These are phyloP conservation scores for Huntiella moniliformis DNA, from an alignment of 2,329 filamentous ascomycete genomes.

Conservation along the genomic window DNA sequence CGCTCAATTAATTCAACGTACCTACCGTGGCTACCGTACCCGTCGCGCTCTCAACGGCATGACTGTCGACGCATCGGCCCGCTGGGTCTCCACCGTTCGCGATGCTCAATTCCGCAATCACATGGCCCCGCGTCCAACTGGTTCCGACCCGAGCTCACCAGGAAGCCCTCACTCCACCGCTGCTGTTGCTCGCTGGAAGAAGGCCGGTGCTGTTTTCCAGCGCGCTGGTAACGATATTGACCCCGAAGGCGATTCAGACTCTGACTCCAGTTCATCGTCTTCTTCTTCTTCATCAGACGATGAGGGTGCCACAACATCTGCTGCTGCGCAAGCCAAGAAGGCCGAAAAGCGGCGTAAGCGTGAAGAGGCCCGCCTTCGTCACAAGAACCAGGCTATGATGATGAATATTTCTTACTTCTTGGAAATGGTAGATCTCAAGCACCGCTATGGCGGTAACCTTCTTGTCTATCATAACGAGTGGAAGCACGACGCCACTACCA, in stretches of 20 bases:
- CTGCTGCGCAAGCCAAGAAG: conserved; percentile 19
- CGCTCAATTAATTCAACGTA: conserved; percentile 44
- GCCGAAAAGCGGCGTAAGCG: conserved; percentile 24
- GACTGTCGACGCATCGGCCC: conserved; percentile 46
- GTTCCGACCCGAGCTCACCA: conserved; percentile 10
- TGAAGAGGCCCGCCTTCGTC: conserved; percentile 13
- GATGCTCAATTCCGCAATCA: conserved; percentile 36
- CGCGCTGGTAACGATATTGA: conserved; percentile 50
- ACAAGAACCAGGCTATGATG: conserved; percentile 49
- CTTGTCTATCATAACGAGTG: conserved; percentile 68
- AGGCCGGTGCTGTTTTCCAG: conserved; percentile 49
- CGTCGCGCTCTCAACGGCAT: conserved; percentile 52
- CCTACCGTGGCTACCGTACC: conserved; percentile 59
- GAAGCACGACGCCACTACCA: conserved; percentile 50
- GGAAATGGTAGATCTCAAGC: conserved; percentile 72
- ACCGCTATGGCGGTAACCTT: conserved; percentile 72
- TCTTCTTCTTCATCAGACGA: conserved; percentile 15
- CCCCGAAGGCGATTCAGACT: conserved; percentile 25
- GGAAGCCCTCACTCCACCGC: conserved; percentile 11
- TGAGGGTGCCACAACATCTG: conserved; percentile 14
- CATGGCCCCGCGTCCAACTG: conserved; percentile 24
- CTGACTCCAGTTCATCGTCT: conserved; percentile 14
- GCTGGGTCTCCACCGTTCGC: conserved; percentile 50
- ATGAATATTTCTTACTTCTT: conserved; percentile 77
- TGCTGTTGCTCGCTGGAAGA: conserved; percentile 49